Evolutionary conservation across 352 stramenopile genomes (phyloP), one percentile per base, ranked within the genome.

Genomic region (Globisporangium canariense): DNA sequence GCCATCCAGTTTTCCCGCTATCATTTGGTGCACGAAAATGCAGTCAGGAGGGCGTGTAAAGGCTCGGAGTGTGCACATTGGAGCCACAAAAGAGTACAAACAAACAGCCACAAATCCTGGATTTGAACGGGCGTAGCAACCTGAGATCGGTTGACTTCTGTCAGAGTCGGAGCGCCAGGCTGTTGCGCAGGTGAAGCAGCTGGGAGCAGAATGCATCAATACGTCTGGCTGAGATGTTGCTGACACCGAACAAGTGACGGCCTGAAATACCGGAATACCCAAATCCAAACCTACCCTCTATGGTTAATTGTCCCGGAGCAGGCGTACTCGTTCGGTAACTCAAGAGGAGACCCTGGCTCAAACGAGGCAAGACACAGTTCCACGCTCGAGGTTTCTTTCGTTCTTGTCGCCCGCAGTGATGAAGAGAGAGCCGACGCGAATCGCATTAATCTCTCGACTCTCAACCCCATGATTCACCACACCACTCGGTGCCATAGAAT

Each of bases 21-120:
- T 58, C 52, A 58, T 58, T 58, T 45, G 20, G 52, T 57, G 51
- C 51, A 41, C 28, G 6, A 22, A 22, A 41, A 11, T 36, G 28
- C 51, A 57, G 51, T 18, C 51, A 43, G 28, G 25, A 4, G 16
- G 16, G 7, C 51, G 38, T 46, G 52, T 58, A 58, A 58, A 58
- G 52, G 52, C 32, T 8, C 52, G 22, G 52, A 13, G 30, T 7
- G 51, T 32, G 20, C 52, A 46, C 43, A 46, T 32, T 46, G 32
- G n/a, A 22, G 32, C 52, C 32, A 30, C 32, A 25, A 7, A 13
- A 13, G 1, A 40, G 22, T 3, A 9, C 30, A 25, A 1, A n/a
- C 16, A 20, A 40, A 41, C 3, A 14, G 36, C 36, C 2, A 41
- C 10, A 2, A 14, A 0, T 55, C 22, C 38, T 30, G 38, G 51